Evolutionary conservation across 257 asterid species (phyloP).

Genomic region (Knoxia roxburghii): DNA sequence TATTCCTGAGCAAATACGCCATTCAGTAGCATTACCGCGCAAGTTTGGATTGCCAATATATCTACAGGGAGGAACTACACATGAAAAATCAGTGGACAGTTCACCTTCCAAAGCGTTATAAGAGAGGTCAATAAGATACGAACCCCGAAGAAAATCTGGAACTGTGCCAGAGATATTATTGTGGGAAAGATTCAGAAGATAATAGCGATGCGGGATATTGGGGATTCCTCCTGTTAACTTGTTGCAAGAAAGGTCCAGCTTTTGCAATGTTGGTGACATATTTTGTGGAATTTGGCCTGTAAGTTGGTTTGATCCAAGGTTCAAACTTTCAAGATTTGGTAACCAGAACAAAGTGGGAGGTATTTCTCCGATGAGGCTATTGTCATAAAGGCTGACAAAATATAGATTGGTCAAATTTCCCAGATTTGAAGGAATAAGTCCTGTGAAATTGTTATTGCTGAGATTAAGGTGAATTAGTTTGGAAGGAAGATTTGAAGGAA

Average conservation of each 20-base stretch:
- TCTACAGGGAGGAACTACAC: not conserved
- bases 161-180: not conserved
- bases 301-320: conserved; percentile 8
- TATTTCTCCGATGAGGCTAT: not conserved
- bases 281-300: not conserved
- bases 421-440: no score
- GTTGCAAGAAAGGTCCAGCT: not conserved
- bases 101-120: not conserved
- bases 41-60: not conserved
- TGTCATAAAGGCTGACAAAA: not conserved
- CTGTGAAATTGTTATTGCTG: no score
- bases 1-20: not conserved
- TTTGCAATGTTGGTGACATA: not conserved
- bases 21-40: no score
- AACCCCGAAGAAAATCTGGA: not conserved
- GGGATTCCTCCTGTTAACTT: not conserved
- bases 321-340: not conserved
- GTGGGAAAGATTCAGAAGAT: not conserved
- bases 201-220: no score
- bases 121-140: not conserved
- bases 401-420: not conserved
- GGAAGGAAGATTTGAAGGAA: no score
- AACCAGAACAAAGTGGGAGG: not conserved
- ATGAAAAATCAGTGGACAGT: not conserved
- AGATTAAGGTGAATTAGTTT: no score